These are phyloP conservation scores for Obelidium mucronatum DNA, from an alignment of 192 early-diverging fungal genomes.

Conservation along the genomic window DNA sequence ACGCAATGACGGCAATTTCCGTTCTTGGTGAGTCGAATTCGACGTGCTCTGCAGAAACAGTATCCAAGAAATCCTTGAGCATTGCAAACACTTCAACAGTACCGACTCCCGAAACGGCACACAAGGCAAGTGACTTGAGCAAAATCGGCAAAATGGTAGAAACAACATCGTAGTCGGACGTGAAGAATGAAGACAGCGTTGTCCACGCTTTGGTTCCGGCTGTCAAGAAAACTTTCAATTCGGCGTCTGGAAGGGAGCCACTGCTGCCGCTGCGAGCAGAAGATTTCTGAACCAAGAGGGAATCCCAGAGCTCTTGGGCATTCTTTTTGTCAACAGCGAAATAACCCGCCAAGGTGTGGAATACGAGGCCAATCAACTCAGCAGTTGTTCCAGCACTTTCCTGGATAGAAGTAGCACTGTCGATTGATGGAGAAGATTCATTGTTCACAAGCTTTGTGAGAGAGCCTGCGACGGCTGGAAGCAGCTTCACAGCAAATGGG, in stretches of 20 bases:
- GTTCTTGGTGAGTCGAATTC: constrained; percentile 30
- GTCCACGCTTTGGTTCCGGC: background rate
- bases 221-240: background rate
- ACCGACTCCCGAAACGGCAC: background rate
- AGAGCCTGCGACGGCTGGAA: background rate
- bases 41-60: constrained; percentile 17
- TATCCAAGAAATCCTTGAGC: constrained; percentile 17
- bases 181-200: background rate
- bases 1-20: constrained; percentile 2
- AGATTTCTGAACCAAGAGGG: background rate
- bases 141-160: background rate
- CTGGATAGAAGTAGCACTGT: background rate
- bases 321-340: background rate
- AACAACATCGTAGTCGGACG: constrained; percentile 28
- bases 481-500: background rate
- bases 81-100: background rate
- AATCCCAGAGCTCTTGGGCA: constrained; percentile 9
- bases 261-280: background rate
- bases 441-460: background rate
- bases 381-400: constrained; percentile 9
- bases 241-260: background rate
- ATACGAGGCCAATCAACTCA: background rate
- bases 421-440: background rate
- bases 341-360: background rate
- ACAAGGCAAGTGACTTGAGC: background rate